Base-by-base conservation (phyloP, 352 stramenopile genomes). In the Plasmopara viticola region DNA sequence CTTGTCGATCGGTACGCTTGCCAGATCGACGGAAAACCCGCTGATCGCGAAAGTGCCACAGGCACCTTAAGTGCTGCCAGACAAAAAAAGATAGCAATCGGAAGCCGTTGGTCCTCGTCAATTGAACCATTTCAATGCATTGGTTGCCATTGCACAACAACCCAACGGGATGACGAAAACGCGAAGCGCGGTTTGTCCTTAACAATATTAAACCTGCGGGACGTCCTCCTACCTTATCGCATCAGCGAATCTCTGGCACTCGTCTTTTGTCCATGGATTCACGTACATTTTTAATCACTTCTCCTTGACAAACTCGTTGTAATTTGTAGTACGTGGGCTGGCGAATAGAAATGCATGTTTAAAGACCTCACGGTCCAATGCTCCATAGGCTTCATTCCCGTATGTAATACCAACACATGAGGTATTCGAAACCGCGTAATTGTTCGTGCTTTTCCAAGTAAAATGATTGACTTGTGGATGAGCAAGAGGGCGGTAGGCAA, bases 241-340 rank as follows among this genome's bases (percentile, higher is more conserved):
- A 47, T 65, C 39, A 56, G 56, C n/a, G n/a, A n/a, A n/a, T 53
- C 62, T 8, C n/a, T n/a, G n/a, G n/a, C n/a, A n/a, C n/a, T n/a
- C n/a, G n/a, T n/a, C n/a, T n/a, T n/a, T n/a, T n/a, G 48, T 62
- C 53, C 59, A 62, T 49, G 53, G 53, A 59, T 62, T 34, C 48
- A 50, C 9, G 30, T 34, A 34, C 30, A 34, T 34, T 9, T 9
- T 34, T 8, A 63, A 58, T 30, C 57, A 66, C 0, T 1, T 5
- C 12, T 59, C 52, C 31, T 70, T 70, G 13, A 46, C 48, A 55
- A 70, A 66, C 0, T 60, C 1, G 28, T 70, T 56, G 48, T 53
- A 63, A 58, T 66, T 55, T 9, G 8, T 30, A 37, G 18, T 51
- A 34, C 28, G 12, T 58, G 61, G 51, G 44, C 62, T 66, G 20